phyloP scores from a whole-genome alignment of 2,329 filamentous ascomycete species.

The Botryotinia globosa region DNA sequence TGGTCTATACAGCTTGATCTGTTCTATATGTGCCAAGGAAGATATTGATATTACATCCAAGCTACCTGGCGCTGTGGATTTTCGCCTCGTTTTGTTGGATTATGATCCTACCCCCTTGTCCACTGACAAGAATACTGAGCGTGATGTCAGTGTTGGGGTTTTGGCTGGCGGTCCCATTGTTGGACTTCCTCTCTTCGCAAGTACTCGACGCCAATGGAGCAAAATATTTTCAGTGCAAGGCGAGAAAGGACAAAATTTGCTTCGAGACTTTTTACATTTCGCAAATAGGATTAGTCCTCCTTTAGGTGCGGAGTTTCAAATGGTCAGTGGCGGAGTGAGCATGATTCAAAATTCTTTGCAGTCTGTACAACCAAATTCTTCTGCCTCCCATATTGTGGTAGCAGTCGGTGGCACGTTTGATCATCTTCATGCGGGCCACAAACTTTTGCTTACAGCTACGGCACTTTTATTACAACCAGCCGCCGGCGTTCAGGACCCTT shows the following conservation, averaged over 20 bases:
- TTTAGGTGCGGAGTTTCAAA: slow-evolving; percentile 50
- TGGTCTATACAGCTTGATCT: slow-evolving; percentile 74
- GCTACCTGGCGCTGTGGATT: slow-evolving; percentile 70
- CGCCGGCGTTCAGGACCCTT: slow-evolving; percentile 37
- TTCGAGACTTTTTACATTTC: slow-evolving; percentile 48
- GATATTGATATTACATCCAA: slow-evolving; percentile 57
- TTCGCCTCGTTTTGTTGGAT: slow-evolving; percentile 70
- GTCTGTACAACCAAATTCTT: slow-evolving; percentile 19
- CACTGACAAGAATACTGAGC: slow-evolving; percentile 37
- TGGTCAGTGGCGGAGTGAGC: slow-evolving; percentile 53
- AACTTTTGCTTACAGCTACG: slow-evolving; percentile 88
- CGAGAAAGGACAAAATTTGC: slow-evolving; percentile 60
- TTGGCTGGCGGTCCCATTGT: slow-evolving; percentile 39
- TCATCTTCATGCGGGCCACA: slow-evolving; percentile 92
- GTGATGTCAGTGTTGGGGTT: neutral
- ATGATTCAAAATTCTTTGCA: slow-evolving; percentile 39
- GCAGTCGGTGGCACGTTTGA: slow-evolving; percentile 94
- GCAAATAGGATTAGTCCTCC: slow-evolving; percentile 48
- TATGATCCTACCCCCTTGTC: slow-evolving; percentile 46
- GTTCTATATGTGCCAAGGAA: slow-evolving; percentile 63
- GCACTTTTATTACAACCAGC: slow-evolving; percentile 64
- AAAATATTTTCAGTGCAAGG: slow-evolving; percentile 63
- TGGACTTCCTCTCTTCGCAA: slow-evolving; percentile 52
- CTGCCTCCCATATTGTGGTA: slow-evolving; percentile 55
- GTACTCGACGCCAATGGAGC: slow-evolving; percentile 58